Evolutionary conservation across 2,329 filamentous ascomycete species (phyloP).

Genomic region (Fusarium oxysporum): DNA sequence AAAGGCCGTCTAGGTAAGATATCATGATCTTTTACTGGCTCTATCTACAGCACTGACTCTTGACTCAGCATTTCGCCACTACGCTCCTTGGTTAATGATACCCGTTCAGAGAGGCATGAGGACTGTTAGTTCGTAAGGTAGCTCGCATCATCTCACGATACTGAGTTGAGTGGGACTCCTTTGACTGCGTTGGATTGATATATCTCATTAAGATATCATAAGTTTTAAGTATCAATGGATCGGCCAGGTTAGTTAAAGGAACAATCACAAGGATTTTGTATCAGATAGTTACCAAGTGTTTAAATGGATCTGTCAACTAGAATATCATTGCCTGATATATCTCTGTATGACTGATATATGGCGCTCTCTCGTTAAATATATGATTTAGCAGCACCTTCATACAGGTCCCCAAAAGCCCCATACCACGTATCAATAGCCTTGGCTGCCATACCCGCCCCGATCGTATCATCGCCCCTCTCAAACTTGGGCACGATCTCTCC

Average conservation of each 20-base stretch:
- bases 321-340: too few species aligned
- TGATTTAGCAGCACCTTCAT: conserved; percentile 18
- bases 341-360: too few species aligned
- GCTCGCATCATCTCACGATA: not conserved
- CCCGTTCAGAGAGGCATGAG: not conserved
- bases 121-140: not conserved
- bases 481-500: conserved; percentile 57
- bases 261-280: too few species aligned
- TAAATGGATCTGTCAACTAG: too few species aligned
- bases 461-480: conserved; percentile 60
- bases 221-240: too few species aligned
- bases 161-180: not conserved
- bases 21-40: fast-evolving
- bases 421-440: conserved; percentile 59
- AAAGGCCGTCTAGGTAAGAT: not conserved
- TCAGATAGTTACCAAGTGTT: too few species aligned
- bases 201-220: too few species aligned
- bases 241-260: too few species aligned
- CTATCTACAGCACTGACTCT: not conserved
- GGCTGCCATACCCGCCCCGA: conserved; percentile 58
- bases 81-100: not conserved
- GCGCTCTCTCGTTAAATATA: not conserved
- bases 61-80: fast-evolving
- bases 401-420: conserved; percentile 49
- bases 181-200: too few species aligned